These are phyloP conservation scores for Capsicum baccatum DNA, from an alignment of 257 asterid genomes.

Conservation along the genomic window DNA sequence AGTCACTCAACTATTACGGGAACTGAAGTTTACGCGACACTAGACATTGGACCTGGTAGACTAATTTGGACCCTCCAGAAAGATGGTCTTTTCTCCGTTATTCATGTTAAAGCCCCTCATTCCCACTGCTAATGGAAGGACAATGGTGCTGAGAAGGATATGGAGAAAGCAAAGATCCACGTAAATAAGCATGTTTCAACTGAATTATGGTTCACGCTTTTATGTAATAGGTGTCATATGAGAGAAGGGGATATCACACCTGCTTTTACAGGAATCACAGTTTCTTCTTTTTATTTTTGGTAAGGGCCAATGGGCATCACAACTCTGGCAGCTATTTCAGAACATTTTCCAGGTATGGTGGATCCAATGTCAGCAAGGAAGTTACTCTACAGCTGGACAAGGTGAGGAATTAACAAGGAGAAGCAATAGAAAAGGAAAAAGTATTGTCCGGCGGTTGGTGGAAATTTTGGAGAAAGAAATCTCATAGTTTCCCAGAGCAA, in stretches of 20 bases:
- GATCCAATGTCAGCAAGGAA: background rate
- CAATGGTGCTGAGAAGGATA: background rate
- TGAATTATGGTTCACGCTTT: background rate
- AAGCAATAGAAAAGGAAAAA: background rate
- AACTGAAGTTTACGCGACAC: background rate
- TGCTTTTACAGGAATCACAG: background rate
- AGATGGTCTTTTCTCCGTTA: background rate
- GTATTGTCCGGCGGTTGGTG: background rate
- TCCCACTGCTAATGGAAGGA: background rate
- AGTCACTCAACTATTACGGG: background rate
- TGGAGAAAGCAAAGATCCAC: background rate
- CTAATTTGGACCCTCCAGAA: conserved; percentile 14
- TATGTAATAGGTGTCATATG: background rate
- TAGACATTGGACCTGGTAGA: background rate
- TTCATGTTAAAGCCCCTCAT: background rate
- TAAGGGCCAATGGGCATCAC: background rate
- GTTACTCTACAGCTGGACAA: background rate
- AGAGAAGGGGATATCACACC: background rate
- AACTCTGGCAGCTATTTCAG: background rate
- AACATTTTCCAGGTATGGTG: background rate
- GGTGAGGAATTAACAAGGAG: background rate
- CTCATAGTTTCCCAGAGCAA: background rate
- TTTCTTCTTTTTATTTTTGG: no score
- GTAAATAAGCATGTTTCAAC: background rate
- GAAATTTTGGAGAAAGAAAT: background rate